Evolutionary conservation across 1,284 basidiomycete species (phyloP), one percentile per base, ranked within the genome.

Genomic region (Cystobasidium slooffiae): DNA sequence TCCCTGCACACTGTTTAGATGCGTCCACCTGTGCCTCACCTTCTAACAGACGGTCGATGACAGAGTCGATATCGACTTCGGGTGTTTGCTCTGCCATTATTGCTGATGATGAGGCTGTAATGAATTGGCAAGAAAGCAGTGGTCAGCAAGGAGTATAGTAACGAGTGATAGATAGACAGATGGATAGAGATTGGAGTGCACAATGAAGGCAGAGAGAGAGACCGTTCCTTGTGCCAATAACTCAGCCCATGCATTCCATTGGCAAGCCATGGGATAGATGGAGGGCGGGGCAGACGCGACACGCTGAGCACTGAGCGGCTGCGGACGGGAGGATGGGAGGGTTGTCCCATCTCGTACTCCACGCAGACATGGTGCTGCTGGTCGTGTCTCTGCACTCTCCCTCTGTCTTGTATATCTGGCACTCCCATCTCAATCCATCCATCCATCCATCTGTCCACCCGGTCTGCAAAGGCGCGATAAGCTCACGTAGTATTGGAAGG

Each of bases 11-110:
- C 6, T 39, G 20, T 20, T 9, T 14, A 22, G n/a, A 18, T 18
- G 31, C 31, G 31, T 31, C 31, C 31, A 31, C 7, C 9, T 10
- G 37, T 14, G 7, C 16, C 91, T 86, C 86, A 94, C 94, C 94
- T 89, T 97, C 94, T 78, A 97, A 86, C 78, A 97, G 87, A 77
- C 94, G 88, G 89, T 97, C 94, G 83, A 97, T 97, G 86, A 97
- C 93, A 84, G 93, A 95, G 86, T 97, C 94, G 78, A 97, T 88
- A 88, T 97, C 94, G 84, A 97, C 94, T 84, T 96, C 94, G 67
- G 80, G 82, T 41, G 81, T 79, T 74, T 80, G 79, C 78, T 86
- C 85, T 75, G 84, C 84, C 84, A 86, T 85, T 22, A 22, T 43
- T 14, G 14, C 55, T n/a, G 4, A 43, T 65, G 62, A 47, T 31